Conservation (phyloP, 495 filamentous ascomycete species). For the Choiromyces venosus region DNA sequence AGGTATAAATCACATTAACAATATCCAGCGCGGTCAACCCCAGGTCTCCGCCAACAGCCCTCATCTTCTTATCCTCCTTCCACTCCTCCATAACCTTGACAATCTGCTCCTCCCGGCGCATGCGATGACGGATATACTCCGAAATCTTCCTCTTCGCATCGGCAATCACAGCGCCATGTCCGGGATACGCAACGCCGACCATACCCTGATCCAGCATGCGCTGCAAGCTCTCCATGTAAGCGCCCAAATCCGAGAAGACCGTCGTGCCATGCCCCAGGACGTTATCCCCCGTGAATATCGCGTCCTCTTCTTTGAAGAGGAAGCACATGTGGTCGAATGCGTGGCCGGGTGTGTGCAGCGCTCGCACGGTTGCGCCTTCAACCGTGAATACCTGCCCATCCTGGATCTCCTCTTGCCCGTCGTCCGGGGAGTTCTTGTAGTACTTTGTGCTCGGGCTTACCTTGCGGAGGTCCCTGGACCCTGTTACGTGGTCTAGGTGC, state of each 20-base stretch:
- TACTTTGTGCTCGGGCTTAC: constrained; percentile 56
- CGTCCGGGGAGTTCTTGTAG: constrained; percentile 51
- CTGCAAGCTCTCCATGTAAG: constrained; percentile 67
- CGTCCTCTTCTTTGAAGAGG: constrained; percentile 60
- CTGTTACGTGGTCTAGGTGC: constrained; percentile 80
- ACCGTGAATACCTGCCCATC: constrained; percentile 69
- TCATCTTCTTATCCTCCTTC: constrained; percentile 42
- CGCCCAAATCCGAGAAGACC: constrained; percentile 76
- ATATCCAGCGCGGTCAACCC: constrained; percentile 69
- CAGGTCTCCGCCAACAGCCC: constrained; percentile 33
- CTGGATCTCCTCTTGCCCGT: constrained; percentile 52
- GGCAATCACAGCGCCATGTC: constrained; percentile 71
- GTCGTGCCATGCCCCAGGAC: constrained; percentile 90
- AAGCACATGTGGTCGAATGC: constrained; percentile 79
- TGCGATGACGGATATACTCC: constrained; percentile 79
- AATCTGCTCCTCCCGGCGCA: constrained; percentile 75
- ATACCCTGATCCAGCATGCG: constrained; percentile 58
- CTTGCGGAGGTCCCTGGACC: constrained; percentile 60
- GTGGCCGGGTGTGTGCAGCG: constrained; percentile 77
- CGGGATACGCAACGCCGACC: constrained; percentile 72
- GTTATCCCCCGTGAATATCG: constrained; percentile 91
- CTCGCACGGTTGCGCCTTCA: constrained; percentile 69
- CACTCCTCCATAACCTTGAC: constrained; percentile 56
- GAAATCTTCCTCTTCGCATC: constrained; percentile 59
- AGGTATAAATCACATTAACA: constrained; percentile 76